Evolutionary conservation across 1,284 basidiomycete genomes (phyloP).

Genomic region (Tranzscheliella williamsii): DNA sequence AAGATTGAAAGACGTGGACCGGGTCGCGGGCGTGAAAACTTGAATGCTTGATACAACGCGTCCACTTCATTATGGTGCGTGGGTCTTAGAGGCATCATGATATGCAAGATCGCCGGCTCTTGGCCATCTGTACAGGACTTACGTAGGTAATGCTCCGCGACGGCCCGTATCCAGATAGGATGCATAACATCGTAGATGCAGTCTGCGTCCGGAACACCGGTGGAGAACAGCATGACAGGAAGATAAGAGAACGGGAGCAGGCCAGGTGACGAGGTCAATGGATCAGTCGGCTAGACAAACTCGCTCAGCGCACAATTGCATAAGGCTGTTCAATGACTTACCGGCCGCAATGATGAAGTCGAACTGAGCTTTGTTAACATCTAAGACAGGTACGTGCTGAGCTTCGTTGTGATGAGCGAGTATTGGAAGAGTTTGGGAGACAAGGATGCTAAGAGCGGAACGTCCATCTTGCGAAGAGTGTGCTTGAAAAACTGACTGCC

Average conservation of each 20-base stretch:
- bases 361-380: neutral
- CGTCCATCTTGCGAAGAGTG: neutral
- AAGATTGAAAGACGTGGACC: slow-evolving; percentile 10
- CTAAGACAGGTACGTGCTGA: neutral
- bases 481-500: slow-evolving; percentile 36
- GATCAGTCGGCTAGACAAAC: too few species aligned
- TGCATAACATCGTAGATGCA: slow-evolving; percentile 55
- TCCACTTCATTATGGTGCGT: slow-evolving; percentile 47
- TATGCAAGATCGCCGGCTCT: slow-evolving; percentile 26
- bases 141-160: slow-evolving; percentile 35
- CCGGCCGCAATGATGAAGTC: slow-evolving; percentile 49
- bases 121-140: neutral
- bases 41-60: slow-evolving; percentile 44
- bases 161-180: slow-evolving; percentile 49
- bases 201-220: slow-evolving; percentile 6
- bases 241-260: too few species aligned
- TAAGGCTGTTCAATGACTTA: too few species aligned
- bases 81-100: slow-evolving; percentile 44
- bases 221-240: too few species aligned
- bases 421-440: too few species aligned
- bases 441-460: too few species aligned
- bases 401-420: slow-evolving; percentile 19
- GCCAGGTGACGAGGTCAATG: too few species aligned
- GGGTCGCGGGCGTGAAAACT: neutral
- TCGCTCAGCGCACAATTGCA: too few species aligned